Conservation (phyloP, 2,329 filamentous ascomycete species). For the Ascosphaera pollenicola region DNA sequence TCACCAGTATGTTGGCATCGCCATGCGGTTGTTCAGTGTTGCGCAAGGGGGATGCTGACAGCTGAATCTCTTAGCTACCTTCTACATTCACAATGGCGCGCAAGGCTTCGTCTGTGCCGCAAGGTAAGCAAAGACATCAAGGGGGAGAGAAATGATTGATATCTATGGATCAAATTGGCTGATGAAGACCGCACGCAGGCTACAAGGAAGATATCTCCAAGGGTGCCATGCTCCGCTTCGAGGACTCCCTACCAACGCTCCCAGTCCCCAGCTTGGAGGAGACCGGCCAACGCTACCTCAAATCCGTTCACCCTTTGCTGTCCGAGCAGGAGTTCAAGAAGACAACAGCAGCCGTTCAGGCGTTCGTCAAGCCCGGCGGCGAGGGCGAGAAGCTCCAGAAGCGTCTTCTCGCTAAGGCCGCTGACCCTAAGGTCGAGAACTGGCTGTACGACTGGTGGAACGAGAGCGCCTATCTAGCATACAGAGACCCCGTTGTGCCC, state of each 20-base stretch:
- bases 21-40: constrained; percentile 1
- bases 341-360: constrained; percentile 60
- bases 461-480: constrained; percentile 71
- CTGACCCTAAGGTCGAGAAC: constrained; percentile 65
- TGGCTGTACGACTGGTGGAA: constrained; percentile 99
- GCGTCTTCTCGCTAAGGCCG: constrained; percentile 56
- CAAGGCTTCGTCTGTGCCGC: constrained; percentile 23
- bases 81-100: constrained; percentile 4
- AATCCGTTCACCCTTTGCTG: constrained; percentile 42
- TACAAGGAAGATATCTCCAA: constrained; percentile 43
- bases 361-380: constrained; percentile 74
- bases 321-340: constrained; percentile 34
- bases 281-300: constrained; percentile 41
- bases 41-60: neutral
- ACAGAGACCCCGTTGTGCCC: constrained; percentile 87
- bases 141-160: neutral
- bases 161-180: too few species aligned
- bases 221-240: constrained; percentile 42
- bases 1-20: constrained; percentile 11
- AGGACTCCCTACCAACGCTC: constrained; percentile 40
- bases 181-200: too few species aligned
- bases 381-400: constrained; percentile 69
- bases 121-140: constrained; percentile 15
- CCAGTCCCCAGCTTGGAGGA: constrained; percentile 43
- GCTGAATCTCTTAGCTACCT: too few species aligned